These are phyloP conservation scores for Colletotrichum limetticola DNA, from an alignment of 2,329 filamentous ascomycete species.

Conservation along the genomic window DNA sequence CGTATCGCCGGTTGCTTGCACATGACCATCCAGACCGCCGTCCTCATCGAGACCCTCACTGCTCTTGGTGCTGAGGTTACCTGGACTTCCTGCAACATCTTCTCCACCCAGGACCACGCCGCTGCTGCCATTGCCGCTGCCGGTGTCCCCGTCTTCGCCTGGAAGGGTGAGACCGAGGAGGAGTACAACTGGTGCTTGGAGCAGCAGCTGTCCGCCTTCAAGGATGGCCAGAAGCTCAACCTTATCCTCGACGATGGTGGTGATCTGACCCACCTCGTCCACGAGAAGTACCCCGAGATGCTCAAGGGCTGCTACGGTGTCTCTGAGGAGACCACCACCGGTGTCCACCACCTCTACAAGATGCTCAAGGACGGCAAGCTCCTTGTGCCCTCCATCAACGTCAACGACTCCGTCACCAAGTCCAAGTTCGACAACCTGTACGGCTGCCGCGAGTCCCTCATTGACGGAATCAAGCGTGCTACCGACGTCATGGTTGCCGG, in stretches of 20 bases:
- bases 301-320: constrained; percentile 98
- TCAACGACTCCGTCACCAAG: constrained; percentile 99
- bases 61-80: constrained; percentile 97
- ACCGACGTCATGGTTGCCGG: constrained; percentile 99
- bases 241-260: constrained; percentile 99
- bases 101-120: constrained; percentile 98
- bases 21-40: constrained; percentile 99
- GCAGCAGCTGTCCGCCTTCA: constrained; percentile 97
- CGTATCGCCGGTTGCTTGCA: constrained; percentile 98
- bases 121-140: constrained; percentile 95
- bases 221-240: constrained; percentile 96
- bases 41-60: constrained; percentile 97
- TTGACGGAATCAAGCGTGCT: constrained; percentile 99
- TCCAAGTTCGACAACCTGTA: constrained; percentile 99
- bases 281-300: constrained; percentile 98
- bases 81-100: constrained; percentile 99
- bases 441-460: constrained; percentile 97
- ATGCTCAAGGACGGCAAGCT: constrained; percentile 94
- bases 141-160: constrained; percentile 86
- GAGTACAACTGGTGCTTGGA: constrained; percentile 99
- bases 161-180: constrained; percentile 96
- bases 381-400: constrained; percentile 95
- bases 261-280: constrained; percentile 94
- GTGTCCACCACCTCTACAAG: constrained; percentile 98
- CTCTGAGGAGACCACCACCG: constrained; percentile 99